Conservation (phyloP, 2,329 filamentous ascomycete genomes). For the Xylariaceae sp. region DNA sequence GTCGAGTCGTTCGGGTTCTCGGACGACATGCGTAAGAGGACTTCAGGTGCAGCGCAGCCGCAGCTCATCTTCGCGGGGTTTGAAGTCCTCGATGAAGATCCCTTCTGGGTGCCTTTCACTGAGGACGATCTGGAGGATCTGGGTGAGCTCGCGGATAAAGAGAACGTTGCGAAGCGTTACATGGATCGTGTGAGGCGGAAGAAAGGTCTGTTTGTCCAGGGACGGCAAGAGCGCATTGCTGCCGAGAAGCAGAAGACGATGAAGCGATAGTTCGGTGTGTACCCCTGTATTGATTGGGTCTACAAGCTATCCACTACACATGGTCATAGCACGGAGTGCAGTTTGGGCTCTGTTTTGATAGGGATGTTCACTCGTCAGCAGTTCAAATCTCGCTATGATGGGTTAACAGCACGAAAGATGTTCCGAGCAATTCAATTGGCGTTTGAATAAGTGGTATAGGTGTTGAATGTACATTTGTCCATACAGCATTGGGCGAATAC, state of each 20-base stretch:
- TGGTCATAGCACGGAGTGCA: too few relatives aligned
- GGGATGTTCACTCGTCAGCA: too few relatives aligned
- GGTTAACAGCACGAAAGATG: too few relatives aligned
- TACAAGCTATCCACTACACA: too few relatives aligned
- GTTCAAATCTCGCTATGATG: too few relatives aligned
- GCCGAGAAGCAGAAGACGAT: conserved; percentile 85
- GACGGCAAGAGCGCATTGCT: conserved; percentile 71
- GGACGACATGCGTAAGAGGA: conserved; percentile 94
- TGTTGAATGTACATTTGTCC: too few relatives aligned
- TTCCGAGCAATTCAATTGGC: too few relatives aligned
- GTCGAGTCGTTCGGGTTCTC: conserved; percentile 94
- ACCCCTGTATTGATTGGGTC: not conserved
- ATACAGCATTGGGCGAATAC: too few relatives aligned
- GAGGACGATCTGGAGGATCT: conserved; percentile 96
- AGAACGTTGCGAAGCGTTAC: conserved; percentile 95
- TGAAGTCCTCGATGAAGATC: conserved; percentile 90
- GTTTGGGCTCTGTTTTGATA: too few relatives aligned
- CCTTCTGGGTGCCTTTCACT: conserved; percentile 95
- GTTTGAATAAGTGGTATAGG: too few relatives aligned
- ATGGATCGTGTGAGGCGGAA: conserved; percentile 82
- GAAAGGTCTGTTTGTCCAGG: conserved; percentile 85
- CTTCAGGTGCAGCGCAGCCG: conserved; percentile 82
- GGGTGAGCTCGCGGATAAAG: conserved; percentile 85
- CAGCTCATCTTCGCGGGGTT: conserved; percentile 93
- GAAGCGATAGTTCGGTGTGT: conserved; percentile 45